Conservation (phyloP, 2,329 filamentous ascomycete genomes). For the Fusarium buxicola region DNA sequence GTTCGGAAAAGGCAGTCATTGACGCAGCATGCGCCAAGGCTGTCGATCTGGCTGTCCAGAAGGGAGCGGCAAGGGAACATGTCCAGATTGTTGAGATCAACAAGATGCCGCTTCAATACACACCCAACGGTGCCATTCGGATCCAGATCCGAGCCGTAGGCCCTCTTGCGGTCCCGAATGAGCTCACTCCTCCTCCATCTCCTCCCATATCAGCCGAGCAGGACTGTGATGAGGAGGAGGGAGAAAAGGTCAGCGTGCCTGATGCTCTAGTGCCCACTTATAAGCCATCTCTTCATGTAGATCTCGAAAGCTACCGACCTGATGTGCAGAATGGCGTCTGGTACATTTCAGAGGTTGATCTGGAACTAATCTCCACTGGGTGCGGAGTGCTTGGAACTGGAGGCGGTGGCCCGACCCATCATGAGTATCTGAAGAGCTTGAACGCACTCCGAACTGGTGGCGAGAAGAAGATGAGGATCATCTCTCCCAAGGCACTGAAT, state of each 20-base stretch:
- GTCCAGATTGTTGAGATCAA: slow-evolving; percentile 61
- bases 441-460: slow-evolving; percentile 51
- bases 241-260: slow-evolving; percentile 45
- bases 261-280: slow-evolving; percentile 47
- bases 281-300: slow-evolving; percentile 48
- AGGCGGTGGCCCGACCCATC: slow-evolving; percentile 52
- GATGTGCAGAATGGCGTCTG: slow-evolving; percentile 48
- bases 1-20: slow-evolving; percentile 52
- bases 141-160: slow-evolving; percentile 52
- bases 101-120: slow-evolving; percentile 54
- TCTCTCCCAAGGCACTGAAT: slow-evolving; percentile 51
- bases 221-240: slow-evolving; percentile 38
- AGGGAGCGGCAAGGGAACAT: slow-evolving; percentile 47
- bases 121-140: slow-evolving; percentile 50
- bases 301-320: slow-evolving; percentile 48
- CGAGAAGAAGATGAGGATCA: slow-evolving; percentile 53
- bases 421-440: slow-evolving; percentile 59
- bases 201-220: slow-evolving; percentile 21
- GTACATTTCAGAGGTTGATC: slow-evolving; percentile 53
- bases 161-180: slow-evolving; percentile 47
- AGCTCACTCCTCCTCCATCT: slow-evolving; percentile 40
- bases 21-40: slow-evolving; percentile 54
- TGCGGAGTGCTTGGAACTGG: slow-evolving; percentile 54
- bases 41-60: slow-evolving; percentile 47
- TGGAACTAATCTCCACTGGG: slow-evolving; percentile 52